Conservation (phyloP, 768 basidiomycete species). For the Rhodotorula kratochvilovae region DNA sequence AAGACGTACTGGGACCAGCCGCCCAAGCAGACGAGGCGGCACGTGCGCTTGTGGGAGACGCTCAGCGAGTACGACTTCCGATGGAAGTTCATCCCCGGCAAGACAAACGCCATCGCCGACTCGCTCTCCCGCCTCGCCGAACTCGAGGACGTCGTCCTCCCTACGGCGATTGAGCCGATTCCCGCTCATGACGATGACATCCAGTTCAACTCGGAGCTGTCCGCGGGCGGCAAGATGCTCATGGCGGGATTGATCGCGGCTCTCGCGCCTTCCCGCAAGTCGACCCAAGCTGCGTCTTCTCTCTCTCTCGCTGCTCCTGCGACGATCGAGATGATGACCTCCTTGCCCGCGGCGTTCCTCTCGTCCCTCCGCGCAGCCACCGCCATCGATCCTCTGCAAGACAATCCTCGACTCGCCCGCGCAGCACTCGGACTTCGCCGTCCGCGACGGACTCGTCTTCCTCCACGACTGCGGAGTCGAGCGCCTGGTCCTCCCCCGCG, state of each 20-base stretch:
- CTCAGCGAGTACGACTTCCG: neutral
- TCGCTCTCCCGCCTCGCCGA: slow-evolving; percentile 1
- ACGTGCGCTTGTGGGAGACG: slow-evolving; percentile 5
- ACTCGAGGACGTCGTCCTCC: neutral
- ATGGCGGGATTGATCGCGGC: neutral
- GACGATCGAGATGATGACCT: neutral
- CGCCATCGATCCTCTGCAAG: slow-evolving; percentile 4
- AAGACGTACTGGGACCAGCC: neutral
- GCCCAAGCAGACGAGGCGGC: neutral
- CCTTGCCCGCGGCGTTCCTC: neutral
- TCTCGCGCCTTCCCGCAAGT: too few relatives aligned
- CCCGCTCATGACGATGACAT: too few relatives aligned
- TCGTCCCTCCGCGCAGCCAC: neutral
- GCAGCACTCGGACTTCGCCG: neutral
- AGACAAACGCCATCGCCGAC: neutral
- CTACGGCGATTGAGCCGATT: neutral
- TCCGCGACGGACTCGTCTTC: neutral
- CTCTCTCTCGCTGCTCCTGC: neutral
- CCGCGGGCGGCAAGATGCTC: neutral
- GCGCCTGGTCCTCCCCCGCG: too few relatives aligned
- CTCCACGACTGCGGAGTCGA: neutral
- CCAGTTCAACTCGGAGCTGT: too few relatives aligned
- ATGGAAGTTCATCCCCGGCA: slow-evolving; percentile 1
- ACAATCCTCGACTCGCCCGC: neutral
- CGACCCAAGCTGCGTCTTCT: neutral